Conservation (phyloP, 768 basidiomycete genomes). For the Termitomyces sp. region DNA sequence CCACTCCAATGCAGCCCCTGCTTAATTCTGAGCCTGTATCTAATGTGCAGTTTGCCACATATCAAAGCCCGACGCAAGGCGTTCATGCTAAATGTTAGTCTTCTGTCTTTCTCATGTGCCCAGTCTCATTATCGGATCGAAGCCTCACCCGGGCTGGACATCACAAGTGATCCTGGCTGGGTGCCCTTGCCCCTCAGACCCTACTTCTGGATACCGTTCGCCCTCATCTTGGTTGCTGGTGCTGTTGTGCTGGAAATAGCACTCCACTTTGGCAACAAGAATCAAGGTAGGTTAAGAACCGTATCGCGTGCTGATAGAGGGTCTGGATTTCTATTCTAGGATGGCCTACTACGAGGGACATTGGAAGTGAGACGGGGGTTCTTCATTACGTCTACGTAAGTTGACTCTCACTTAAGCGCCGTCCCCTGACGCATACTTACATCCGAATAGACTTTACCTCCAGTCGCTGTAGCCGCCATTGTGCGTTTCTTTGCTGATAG, state of each 20-base stretch:
- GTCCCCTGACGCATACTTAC: constrained; percentile 1
- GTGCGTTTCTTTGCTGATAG: constrained; percentile 22
- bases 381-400: constrained; percentile 53
- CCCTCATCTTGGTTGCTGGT: constrained; percentile 28
- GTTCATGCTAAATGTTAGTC: neutral
- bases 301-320: neutral
- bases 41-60: constrained; percentile 20
- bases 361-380: constrained; percentile 27
- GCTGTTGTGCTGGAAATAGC: constrained; percentile 45
- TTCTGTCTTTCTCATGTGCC: neutral
- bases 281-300: constrained; percentile 29
- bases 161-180: constrained; percentile 21
- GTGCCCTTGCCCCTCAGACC: constrained; percentile 38
- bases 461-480: constrained; percentile 43
- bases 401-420: constrained; percentile 3
- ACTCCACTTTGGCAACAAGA: constrained; percentile 39
- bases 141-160: neutral
- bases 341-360: constrained; percentile 34
- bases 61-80: constrained; percentile 1
- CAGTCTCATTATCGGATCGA: neutral
- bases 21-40: constrained; percentile 10
- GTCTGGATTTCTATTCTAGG: constrained; percentile 22
- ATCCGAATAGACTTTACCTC: constrained; percentile 41
- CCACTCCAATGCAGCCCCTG: constrained; percentile 12
- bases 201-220: constrained; percentile 43